Evolutionary conservation across 495 filamentous ascomycete species (phyloP).

Genomic region (Aspergillus hancockii): DNA sequence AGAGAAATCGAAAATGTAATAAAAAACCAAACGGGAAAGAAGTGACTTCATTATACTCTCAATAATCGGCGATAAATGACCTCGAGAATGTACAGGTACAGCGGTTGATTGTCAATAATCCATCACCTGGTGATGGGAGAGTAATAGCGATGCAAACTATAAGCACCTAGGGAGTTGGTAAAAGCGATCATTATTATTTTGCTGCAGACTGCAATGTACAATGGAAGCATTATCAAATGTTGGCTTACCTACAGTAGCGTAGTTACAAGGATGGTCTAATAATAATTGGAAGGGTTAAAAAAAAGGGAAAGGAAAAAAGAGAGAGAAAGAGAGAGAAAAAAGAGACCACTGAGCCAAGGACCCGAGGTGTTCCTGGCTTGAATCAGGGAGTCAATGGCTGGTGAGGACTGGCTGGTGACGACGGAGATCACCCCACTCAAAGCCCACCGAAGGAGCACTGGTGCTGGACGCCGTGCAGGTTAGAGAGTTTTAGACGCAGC

Average conservation of each 20-base stretch:
- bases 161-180: not conserved
- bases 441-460: slow-evolving; percentile 25
- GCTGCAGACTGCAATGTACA: slow-evolving; percentile 1
- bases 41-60: not conserved
- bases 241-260: slow-evolving; percentile 13
- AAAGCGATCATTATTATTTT: not conserved
- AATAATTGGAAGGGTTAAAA: slow-evolving; percentile 5
- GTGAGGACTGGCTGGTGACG: slow-evolving; percentile 26
- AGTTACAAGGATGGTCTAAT: slow-evolving; percentile 10
- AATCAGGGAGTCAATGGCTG: slow-evolving; percentile 29
- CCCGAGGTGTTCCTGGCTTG: slow-evolving; percentile 32
- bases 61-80: not conserved
- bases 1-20: slow-evolving; percentile 1
- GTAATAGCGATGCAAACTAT: not conserved
- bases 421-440: slow-evolving; percentile 30
- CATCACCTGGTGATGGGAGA: not conserved
- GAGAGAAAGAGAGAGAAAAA: slow-evolving; percentile 7
- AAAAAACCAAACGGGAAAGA: not conserved
- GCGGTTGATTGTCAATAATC: not conserved
- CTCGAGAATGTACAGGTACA: not conserved
- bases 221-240: slow-evolving; percentile 10
- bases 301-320: slow-evolving; percentile 14
- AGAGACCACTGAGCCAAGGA: slow-evolving; percentile 22
- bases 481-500: slow-evolving; percentile 15
- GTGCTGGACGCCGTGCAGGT: slow-evolving; percentile 23